These are phyloP conservation scores for Corylus americana DNA, from an alignment of 306 rosid species.

Conservation along the genomic window DNA sequence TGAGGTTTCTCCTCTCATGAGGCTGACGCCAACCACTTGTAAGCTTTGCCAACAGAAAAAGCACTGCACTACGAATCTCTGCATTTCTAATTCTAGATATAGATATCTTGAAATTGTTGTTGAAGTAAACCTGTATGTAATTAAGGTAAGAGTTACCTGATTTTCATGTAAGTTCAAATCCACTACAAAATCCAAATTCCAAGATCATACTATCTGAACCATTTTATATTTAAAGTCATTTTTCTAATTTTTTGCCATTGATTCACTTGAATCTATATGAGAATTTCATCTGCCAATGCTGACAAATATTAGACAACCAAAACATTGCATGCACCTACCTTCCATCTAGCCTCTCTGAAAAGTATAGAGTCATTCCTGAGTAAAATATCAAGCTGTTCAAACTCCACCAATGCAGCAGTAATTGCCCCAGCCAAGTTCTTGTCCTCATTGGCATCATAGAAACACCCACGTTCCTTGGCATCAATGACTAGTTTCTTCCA, in stretches of 20 bases:
- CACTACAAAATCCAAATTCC: too few species aligned
- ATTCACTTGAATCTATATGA: too few species aligned
- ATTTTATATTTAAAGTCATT: too few species aligned
- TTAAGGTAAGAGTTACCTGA: neutral
- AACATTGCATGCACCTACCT: slow-evolving; percentile 43
- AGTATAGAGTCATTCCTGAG: slow-evolving; percentile 25
- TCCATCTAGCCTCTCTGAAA: slow-evolving; percentile 50
- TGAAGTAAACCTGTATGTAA: slow-evolving; percentile 36
- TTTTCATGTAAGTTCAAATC: too few species aligned
- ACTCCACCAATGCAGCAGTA: slow-evolving; percentile 25
- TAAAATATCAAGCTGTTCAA: slow-evolving; percentile 29
- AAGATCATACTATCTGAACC: too few species aligned
- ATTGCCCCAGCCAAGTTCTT: slow-evolving; percentile 38
- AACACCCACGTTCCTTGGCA: slow-evolving; percentile 43
- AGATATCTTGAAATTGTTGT: slow-evolving; percentile 31
- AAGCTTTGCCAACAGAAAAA: slow-evolving; percentile 43
- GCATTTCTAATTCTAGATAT: slow-evolving; percentile 29
- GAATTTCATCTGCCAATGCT: too few species aligned
- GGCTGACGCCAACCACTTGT: slow-evolving; percentile 55
- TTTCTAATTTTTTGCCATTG: too few species aligned
- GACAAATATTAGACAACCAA: neutral
- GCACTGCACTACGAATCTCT: slow-evolving; percentile 33
- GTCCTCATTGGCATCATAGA: slow-evolving; percentile 49
- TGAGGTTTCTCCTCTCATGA: slow-evolving; percentile 14
- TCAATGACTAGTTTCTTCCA: slow-evolving; percentile 45